Conservation (phyloP, 2,329 filamentous ascomycete genomes). For the Helotiales sp. region DNA sequence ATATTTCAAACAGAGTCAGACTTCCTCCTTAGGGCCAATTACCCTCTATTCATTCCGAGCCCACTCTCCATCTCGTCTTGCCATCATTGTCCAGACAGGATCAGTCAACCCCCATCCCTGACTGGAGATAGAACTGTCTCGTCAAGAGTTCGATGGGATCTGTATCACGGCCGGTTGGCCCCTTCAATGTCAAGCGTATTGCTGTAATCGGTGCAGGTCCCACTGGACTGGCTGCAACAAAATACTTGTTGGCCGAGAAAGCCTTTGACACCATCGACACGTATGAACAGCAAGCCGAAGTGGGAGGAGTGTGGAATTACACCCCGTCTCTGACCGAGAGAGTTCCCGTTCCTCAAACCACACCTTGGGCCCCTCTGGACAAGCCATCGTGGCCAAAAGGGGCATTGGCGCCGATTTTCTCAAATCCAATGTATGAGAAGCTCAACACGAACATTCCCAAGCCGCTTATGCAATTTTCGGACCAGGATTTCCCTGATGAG, state of each 20-base stretch:
- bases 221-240: slow-evolving; percentile 77
- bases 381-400: slow-evolving; percentile 58
- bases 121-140: not conserved
- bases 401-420: slow-evolving; percentile 58
- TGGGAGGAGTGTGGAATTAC: slow-evolving; percentile 91
- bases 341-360: slow-evolving; percentile 70
- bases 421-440: slow-evolving; percentile 82
- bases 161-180: slow-evolving; percentile 19
- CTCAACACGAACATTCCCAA: slow-evolving; percentile 89
- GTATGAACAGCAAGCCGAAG: slow-evolving; percentile 78
- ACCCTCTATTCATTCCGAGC: too few species aligned
- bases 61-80: not conserved
- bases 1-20: not conserved
- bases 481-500: slow-evolving; percentile 66
- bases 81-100: not conserved
- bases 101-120: slow-evolving; percentile 15
- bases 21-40: not conserved
- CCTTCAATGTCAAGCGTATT: slow-evolving; percentile 59
- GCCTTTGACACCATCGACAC: slow-evolving; percentile 73
- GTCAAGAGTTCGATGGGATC: slow-evolving; percentile 35
- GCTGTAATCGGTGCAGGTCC: slow-evolving; percentile 86
- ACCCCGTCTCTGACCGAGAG: slow-evolving; percentile 51
- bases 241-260: slow-evolving; percentile 77
- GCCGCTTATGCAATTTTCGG: slow-evolving; percentile 79
- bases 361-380: slow-evolving; percentile 65